Conservation (phyloP, 1,139 yeast species). For the Zygotorulaspora mrakii region DNA sequence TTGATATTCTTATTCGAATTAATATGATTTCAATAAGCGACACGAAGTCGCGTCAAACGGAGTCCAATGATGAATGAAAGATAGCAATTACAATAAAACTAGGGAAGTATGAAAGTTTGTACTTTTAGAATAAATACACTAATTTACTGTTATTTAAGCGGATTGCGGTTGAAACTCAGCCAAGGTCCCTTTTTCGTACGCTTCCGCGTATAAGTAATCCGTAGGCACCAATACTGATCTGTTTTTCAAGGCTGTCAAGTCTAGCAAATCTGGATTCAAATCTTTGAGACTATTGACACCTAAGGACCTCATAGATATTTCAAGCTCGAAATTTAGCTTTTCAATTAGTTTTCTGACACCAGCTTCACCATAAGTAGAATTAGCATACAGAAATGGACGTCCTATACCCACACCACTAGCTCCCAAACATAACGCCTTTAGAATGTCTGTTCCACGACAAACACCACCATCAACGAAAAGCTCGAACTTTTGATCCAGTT, state of each 20-base stretch:
- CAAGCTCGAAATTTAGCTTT: slow-evolving; percentile 72
- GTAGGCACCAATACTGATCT: slow-evolving; percentile 46
- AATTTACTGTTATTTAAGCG: too few relatives aligned
- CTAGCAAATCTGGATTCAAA: slow-evolving; percentile 54
- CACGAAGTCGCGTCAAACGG: background rate
- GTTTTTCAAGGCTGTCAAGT: slow-evolving; percentile 40
- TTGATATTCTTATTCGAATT: too few relatives aligned
- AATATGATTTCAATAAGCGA: too few relatives aligned
- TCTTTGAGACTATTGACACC: slow-evolving; percentile 70
- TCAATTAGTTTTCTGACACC: slow-evolving; percentile 81
- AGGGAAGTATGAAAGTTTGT: too few relatives aligned
- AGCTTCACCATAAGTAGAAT: slow-evolving; percentile 67
- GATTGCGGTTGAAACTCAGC: slow-evolving; percentile 9
- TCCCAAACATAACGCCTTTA: slow-evolving; percentile 68
- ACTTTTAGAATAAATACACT: too few relatives aligned
- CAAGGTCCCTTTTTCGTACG: slow-evolving; percentile 41
- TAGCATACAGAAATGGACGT: slow-evolving; percentile 67
- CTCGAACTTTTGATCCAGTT: slow-evolving; percentile 48
- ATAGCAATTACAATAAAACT: too few relatives aligned
- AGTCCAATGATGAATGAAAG: too few relatives aligned
- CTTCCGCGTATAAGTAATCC: slow-evolving; percentile 44
- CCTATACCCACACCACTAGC: slow-evolving; percentile 77
- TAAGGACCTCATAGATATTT: slow-evolving; percentile 81
- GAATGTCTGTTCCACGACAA: slow-evolving; percentile 61
- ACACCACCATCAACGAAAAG: slow-evolving; percentile 55